Evolutionary conservation across 352 stramenopile species (phyloP).

Genomic region (Phytophthora hybrid): DNA sequence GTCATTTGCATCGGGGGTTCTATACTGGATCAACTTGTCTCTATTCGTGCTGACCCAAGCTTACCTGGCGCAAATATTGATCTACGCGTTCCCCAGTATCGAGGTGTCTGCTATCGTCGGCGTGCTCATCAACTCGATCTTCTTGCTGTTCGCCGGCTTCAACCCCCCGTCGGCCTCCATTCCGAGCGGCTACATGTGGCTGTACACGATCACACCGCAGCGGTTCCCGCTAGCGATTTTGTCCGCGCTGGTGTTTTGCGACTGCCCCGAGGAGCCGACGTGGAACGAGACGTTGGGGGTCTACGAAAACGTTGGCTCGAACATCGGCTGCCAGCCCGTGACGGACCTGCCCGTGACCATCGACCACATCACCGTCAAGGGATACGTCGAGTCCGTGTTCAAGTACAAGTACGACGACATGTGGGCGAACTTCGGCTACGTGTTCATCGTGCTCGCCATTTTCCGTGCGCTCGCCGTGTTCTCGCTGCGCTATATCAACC

Average conservation of each 20-base stretch:
- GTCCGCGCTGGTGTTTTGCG: constrained; percentile 39
- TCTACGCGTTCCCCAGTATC: constrained; percentile 37
- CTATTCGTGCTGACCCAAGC: constrained; percentile 41
- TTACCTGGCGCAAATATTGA: constrained; percentile 42
- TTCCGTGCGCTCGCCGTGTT: constrained; percentile 37
- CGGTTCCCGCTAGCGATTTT: constrained; percentile 42
- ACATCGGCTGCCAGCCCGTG: constrained; percentile 34
- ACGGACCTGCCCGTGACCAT: constrained; percentile 23
- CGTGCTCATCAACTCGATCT: constrained; percentile 47
- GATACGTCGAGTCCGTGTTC: constrained; percentile 32
- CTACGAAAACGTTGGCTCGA: constrained; percentile 26
- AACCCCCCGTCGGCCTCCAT: constrained; percentile 41
- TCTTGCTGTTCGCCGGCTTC: constrained; percentile 48
- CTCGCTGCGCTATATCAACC: constrained; percentile 47
- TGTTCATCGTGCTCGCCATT: constrained; percentile 35
- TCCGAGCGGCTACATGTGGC: constrained; percentile 43
- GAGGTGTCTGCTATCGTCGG: constrained; percentile 42
- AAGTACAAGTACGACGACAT: constrained; percentile 31
- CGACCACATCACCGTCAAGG: constrained; percentile 23
- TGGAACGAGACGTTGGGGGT: constrained; percentile 26
- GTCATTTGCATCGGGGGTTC: constrained; percentile 37
- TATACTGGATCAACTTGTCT: constrained; percentile 48
- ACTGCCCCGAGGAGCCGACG: constrained; percentile 33
- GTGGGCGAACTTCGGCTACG: constrained; percentile 37
- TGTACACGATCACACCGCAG: constrained; percentile 45